Evolutionary conservation across 2,329 filamentous ascomycete species (phyloP), one percentile per base, ranked within the genome.

Genomic region (Hymenoscyphus fructigenus): DNA sequence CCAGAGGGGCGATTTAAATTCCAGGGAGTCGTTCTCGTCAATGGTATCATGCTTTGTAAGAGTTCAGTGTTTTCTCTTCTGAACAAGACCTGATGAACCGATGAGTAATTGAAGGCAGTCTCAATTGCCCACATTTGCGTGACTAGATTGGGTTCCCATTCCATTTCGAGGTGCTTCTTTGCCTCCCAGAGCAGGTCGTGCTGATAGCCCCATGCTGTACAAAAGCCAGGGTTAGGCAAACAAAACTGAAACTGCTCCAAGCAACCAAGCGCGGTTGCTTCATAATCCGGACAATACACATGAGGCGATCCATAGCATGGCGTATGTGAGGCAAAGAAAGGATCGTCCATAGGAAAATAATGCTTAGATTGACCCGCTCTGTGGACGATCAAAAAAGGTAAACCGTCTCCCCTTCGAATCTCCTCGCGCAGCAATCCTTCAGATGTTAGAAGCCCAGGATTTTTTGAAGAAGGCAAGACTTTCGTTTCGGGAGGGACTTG

Each of bases 221-320:
- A 57, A 7, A 15, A 26, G 7, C 17, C 20, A 23, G 20, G 28
- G 5, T 17, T 26, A 3, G 53, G 20, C 15, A 57, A 9, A 29
- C 53, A 57, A 57, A 26, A 57, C 7, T 57, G 53, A 29, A 28
- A 57, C 28, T 57, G 53, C 28, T 57, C 53, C 23, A 57, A 28
- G 28, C 53, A 57, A 28, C 53, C 53, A 9, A 57, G 28, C 2
- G 53, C 53, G 12, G 26, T 26, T 3, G 53, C 53, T 26, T 57
- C 53, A 23, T 23, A 28, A 26, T 57, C 53, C 3, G 53, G 28
- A 15, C 53, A 57, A 6, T 29, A 57, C n/a, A 47, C n/a, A 20
- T 2, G n/a, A 14, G 9, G 9, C n/a, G n/a, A n/a, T n/a, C n/a
- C n/a, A n/a, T n/a, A 20, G 41, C n/a, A 47, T 47, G 41, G 14